These are phyloP conservation scores for Neoscytalidium dimidiatum DNA, from an alignment of 2,329 filamentous ascomycete genomes.

Conservation along the genomic window DNA sequence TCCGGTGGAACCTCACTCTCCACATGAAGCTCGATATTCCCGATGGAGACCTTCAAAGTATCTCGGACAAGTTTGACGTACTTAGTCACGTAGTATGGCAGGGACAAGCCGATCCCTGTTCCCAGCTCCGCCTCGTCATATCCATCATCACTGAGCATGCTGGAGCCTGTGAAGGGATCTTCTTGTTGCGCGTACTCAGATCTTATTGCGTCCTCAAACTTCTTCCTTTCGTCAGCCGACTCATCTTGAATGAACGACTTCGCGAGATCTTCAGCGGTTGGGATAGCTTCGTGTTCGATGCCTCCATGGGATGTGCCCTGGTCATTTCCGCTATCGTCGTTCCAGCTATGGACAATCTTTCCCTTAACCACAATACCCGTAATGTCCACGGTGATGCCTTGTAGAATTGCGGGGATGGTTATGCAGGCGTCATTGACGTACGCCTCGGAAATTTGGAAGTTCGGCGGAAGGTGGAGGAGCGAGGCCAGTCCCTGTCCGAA, in stretches of 20 bases:
- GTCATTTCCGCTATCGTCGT: not conserved
- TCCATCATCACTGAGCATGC: slow-evolving; percentile 56
- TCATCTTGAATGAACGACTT: slow-evolving; percentile 77
- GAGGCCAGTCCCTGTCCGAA: slow-evolving; percentile 72
- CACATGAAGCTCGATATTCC: slow-evolving; percentile 65
- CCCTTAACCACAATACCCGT: slow-evolving; percentile 74
- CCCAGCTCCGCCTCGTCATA: slow-evolving; percentile 12
- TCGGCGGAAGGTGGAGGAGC: slow-evolving; percentile 73
- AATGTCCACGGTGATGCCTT: slow-evolving; percentile 79
- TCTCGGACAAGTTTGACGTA: slow-evolving; percentile 76
- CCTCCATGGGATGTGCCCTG: not conserved
- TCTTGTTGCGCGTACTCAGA: slow-evolving; percentile 60
- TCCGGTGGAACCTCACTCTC: slow-evolving; percentile 52
- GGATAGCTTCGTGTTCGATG: slow-evolving; percentile 48
- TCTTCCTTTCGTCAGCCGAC: slow-evolving; percentile 63
- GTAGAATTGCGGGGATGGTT: slow-evolving; percentile 85
- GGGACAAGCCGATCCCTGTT: slow-evolving; percentile 52
- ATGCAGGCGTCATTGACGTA: slow-evolving; percentile 75
- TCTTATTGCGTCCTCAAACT: slow-evolving; percentile 69
- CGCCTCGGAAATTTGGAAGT: slow-evolving; percentile 71
- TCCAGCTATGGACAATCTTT: slow-evolving; percentile 19
- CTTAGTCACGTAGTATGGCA: slow-evolving; percentile 70
- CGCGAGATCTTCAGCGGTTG: slow-evolving; percentile 71
- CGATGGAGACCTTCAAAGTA: slow-evolving; percentile 67
- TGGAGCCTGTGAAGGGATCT: slow-evolving; percentile 39